A percentile compares a stretch with the other conserved stretches of the same genome.
Conservation (phyloP, 192 early-diverging fungal genomes). For the Umbelopsis isabellina region DNA sequence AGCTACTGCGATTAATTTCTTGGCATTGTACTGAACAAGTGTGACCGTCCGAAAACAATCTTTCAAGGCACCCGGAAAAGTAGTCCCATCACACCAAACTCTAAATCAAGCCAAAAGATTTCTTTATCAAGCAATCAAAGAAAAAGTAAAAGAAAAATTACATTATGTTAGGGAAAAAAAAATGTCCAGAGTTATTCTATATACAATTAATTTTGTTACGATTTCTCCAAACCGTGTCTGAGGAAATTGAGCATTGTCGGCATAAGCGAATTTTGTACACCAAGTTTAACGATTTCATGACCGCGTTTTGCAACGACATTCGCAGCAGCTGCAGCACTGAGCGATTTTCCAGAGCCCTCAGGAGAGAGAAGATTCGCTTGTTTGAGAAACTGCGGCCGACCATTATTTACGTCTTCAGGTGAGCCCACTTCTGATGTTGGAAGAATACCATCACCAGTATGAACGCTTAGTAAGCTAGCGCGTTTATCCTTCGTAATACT, state of each 20-base stretch:
- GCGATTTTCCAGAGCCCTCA: not conserved
- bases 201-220: not conserved
- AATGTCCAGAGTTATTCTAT: no score
- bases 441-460: conserved; percentile 6
- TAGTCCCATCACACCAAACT: not conserved
- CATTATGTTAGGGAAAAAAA: not conserved
- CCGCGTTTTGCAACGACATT: conserved; percentile 45
- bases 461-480: conserved; percentile 13
- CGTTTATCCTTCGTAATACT: not conserved
- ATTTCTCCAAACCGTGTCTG: conserved; percentile 16
- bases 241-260: conserved; percentile 53
- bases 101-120: no score
- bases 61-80: no score
- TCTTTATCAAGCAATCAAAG: not conserved
- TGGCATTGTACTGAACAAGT: no score
- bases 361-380: conserved; percentile 3
- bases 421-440: conserved; percentile 5
- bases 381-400: not conserved
- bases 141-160: not conserved
- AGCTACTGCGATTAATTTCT: no score
- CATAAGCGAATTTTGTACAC: conserved; percentile 54
- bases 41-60: no score
- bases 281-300: conserved; percentile 52
- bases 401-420: conserved; percentile 16
- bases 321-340: conserved; percentile 12